A percentile compares a stretch with the other conserved stretches of the same genome.
phyloP scores from a whole-genome alignment of 331 rosid species.

The Rosa hybrid region DNA sequence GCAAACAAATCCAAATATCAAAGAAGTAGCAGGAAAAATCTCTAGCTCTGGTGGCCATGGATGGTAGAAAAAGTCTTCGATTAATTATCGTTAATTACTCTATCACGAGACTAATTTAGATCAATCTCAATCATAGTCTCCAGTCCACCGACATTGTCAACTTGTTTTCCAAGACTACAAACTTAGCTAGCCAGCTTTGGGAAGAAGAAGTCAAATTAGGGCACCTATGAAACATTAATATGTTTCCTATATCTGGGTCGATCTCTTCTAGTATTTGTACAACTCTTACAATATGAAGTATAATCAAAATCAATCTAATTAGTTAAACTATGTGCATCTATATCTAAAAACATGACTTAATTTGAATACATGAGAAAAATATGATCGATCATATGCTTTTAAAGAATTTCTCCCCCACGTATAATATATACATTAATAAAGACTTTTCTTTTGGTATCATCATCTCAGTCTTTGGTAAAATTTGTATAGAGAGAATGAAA shows the following conservation, averaged over 20 bases:
- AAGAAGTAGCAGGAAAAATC: background rate
- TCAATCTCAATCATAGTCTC: constrained; percentile 1
- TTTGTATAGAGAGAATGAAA: too few relatives aligned
- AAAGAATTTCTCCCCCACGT: background rate
- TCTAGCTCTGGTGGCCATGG: background rate
- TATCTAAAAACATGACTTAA: too few relatives aligned
- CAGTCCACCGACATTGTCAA: background rate
- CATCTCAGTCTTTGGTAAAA: background rate
- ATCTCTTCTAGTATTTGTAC: background rate
- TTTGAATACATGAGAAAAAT: background rate
- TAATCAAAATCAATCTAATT: background rate
- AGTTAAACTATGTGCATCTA: too few relatives aligned
- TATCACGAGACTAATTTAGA: background rate
- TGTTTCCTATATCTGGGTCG: background rate
- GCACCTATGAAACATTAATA: background rate
- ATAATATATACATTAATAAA: background rate
- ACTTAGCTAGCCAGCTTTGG: background rate
- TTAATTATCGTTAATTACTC: background rate
- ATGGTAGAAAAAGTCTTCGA: background rate
- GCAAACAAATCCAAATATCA: background rate
- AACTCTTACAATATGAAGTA: background rate
- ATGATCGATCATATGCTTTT: background rate
- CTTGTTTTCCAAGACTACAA: background rate
- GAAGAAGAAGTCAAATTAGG: background rate
- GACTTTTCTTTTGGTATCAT: too few relatives aligned